Percentiles rank a stretch among this genome's conserved stretches.
Conservation (phyloP, 306 rosid genomes). For the Vicia sativa region DNA sequence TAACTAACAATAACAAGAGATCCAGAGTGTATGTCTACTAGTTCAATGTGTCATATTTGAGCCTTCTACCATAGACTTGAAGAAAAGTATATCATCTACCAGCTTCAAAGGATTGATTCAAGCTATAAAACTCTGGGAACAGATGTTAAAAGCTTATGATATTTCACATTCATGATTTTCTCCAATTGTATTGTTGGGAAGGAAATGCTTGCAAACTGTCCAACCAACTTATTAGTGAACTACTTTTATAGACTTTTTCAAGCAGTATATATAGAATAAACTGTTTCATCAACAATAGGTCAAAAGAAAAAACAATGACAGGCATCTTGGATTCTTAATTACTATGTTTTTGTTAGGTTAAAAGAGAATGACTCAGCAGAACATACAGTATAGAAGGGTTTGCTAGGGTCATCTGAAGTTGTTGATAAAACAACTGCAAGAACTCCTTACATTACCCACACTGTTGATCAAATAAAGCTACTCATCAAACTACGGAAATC, state of each 20-base stretch:
- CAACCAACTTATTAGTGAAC: background rate
- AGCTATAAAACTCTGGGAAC: background rate
- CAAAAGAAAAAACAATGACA: background rate
- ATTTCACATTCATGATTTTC: background rate
- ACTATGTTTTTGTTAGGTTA: too few species aligned
- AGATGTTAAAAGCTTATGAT: background rate
- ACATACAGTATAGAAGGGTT: background rate
- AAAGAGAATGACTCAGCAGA: background rate
- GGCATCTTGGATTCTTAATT: background rate
- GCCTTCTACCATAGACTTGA: too few species aligned
- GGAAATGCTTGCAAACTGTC: slow-evolving; percentile 1
- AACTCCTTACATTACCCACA: background rate
- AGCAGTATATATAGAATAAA: background rate
- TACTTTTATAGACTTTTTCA: background rate
- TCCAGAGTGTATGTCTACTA: too few species aligned
- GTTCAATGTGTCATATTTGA: too few species aligned
- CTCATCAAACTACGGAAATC: background rate
- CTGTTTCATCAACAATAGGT: slow-evolving; percentile 4
- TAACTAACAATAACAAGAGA: too few species aligned
- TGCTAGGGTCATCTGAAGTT: background rate
- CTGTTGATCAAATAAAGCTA: background rate
- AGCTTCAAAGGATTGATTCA: too few species aligned
- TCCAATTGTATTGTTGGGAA: background rate
- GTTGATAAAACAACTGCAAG: background rate
- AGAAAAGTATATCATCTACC: too few species aligned